Evolutionary conservation across 148 eudicot genomes (phyloP), one percentile per base, ranked within the genome.

Genomic region (Selenicereus undatus): DNA sequence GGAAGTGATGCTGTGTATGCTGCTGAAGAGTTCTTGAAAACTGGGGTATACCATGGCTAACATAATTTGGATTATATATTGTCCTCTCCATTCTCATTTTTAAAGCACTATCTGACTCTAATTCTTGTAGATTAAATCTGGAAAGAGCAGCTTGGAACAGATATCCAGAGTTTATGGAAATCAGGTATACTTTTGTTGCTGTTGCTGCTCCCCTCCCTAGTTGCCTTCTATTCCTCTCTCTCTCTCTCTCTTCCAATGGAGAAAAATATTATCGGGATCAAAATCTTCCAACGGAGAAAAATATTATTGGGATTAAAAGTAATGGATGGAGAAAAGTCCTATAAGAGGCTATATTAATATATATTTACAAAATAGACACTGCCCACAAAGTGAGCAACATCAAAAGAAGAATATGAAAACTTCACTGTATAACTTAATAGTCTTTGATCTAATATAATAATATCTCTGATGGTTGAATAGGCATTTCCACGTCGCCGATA

Each of bases 1-100:
- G 99, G 99, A 81, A 96, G 97, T 80, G 99, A 96, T 82, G 99
- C 98, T 64, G 99, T 96, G 86, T 94, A 87, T 91, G 99, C 98
- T 80, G 97, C 97, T 43, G 99, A 96, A 84, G 99, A 92, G 78
- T 94, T 86, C 81, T 72, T 91, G 72, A 94, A 73, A 83, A 90
- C 92, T 27, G 97, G 94, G 86, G 99, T 96, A 85, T 71, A 91
- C 14, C 71, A 62, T 79, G 30, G 22, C 71, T 82, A 32, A 79
- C 12, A 36, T 35, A 4, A 68, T 56, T 79, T n/a, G 64, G 43
- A 20, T 60, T 32, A 68, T 43, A 3, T 56, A 58, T 70, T 73
- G 71, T 69, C 79, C 60, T 16, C 42, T 76, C 26, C 5, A 43
- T 82, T 66, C 14, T 16, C 11, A 39, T 32, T 21, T 21, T 68